Evolutionary conservation across 176 grass and related monocot genomes (phyloP), one percentile per base, ranked within the genome.

Genomic region (Musa acuminata): DNA sequence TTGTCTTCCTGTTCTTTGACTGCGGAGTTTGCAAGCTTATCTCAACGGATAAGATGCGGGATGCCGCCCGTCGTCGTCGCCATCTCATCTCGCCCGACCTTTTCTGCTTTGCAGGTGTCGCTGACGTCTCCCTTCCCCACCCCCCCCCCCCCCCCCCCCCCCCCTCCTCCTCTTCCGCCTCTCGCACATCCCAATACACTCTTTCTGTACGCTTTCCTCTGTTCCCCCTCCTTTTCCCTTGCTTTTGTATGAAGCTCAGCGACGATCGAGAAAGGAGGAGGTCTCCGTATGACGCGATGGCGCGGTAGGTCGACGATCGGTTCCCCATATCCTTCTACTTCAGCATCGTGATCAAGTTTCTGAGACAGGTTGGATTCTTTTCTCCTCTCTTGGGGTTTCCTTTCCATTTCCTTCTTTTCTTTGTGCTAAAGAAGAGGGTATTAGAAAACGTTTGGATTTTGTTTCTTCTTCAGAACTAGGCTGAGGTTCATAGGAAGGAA

Each of bases 301-400:
- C 51, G 43, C 10, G 16, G 43, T 70, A 43, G 43, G 66, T 51
- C 8, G 67, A 70, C 48, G 35, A 51, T 51, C 67, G 67, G 48
- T 70, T 70, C 67, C 48, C 67, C 43, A 9, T 70, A n/a, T 69
- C 67, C 67, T 69, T 69, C 17, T 69, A 50, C 29, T 69, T 69
- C 67, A 69, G 67, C 48, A 69, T 69, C 48, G 67, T 48, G 7
- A 48, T 51, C 17, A 35, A 51, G 25, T 48, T 70, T 35, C 19
- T 70, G 35, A 70, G 22, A 13, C 67, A 70, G 67, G 67, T 70
- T 8, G 14, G 16, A 19, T 70, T 43, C 35, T 43, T 43, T 43
- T 43, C 35, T 43, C 35, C 35, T 43, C 35, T 43, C 35, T 43
- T 43, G 35, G 35, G 35, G 35, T 43, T n/a, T 1, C 48, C 48